Conservation (phyloP, 1,284 basidiomycete species). For the Somion occarium region DNA sequence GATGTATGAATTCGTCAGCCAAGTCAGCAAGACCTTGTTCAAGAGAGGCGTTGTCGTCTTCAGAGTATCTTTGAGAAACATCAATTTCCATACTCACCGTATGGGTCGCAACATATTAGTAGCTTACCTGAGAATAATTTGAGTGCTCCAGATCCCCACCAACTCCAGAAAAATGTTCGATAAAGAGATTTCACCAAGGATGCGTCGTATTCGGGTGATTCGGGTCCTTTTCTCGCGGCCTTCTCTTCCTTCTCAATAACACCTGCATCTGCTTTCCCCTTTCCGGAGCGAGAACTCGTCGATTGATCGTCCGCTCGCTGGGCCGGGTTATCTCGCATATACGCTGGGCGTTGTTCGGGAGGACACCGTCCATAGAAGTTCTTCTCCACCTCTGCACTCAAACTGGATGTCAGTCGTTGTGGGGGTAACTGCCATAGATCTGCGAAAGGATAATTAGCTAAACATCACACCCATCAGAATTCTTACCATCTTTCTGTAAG, state of each 20-base stretch:
- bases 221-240: not conserved
- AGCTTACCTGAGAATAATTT: conserved; percentile 48
- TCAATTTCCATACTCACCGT: no score
- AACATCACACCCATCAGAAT: not conserved
- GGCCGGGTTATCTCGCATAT: conserved; percentile 15
- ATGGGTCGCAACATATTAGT: no score
- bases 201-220: conserved; percentile 38
- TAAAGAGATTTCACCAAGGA: conserved; percentile 59
- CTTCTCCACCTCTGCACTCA: conserved; percentile 38
- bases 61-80: conserved; percentile 41
- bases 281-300: conserved; percentile 13
- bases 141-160: conserved; percentile 52
- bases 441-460: conserved; percentile 17
- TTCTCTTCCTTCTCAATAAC: not conserved
- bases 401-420: conserved; percentile 30
- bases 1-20: conserved; percentile 51
- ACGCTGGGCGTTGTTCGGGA: conserved; percentile 39
- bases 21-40: conserved; percentile 58
- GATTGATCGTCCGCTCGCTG: conserved; percentile 21
- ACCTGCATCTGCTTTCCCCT: conserved; percentile 1
- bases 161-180: conserved; percentile 47
- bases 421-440: conserved; percentile 51
- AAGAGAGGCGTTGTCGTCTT: conserved; percentile 60
- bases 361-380: conserved; percentile 46
- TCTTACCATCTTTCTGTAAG: conserved; percentile 48